These are phyloP conservation scores for Volvox carteri DNA, from an alignment of 163 green algal species.

Conservation along the genomic window DNA sequence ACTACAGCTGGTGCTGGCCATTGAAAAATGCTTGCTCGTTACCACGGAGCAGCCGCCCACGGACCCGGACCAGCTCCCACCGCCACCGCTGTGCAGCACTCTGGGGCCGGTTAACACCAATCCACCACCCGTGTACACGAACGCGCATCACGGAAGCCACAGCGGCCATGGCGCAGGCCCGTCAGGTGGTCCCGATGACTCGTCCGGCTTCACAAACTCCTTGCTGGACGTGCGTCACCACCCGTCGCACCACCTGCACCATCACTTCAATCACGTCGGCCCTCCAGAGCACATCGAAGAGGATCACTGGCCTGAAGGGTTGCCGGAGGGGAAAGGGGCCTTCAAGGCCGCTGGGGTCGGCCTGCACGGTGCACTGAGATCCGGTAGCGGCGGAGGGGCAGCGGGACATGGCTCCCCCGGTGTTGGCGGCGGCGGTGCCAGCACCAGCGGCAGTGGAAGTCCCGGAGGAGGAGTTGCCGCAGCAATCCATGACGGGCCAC, in stretches of 20 bases:
- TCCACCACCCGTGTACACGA: constrained; percentile 52
- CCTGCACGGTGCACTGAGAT: constrained; percentile 27
- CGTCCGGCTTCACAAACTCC: constrained; percentile 45
- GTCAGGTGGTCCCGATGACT: constrained; percentile 2
- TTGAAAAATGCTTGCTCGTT: constrained; percentile 85
- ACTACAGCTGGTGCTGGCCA: constrained; percentile 66
- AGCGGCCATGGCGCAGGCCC: background rate
- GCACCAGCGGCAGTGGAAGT: background rate
- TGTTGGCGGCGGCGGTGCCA: background rate
- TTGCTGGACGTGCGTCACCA: constrained; percentile 46
- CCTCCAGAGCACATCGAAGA: constrained; percentile 58
- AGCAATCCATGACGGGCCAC: background rate
- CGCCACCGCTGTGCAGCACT: constrained; percentile 60
- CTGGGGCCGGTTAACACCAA: constrained; percentile 79
- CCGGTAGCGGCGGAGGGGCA: background rate
- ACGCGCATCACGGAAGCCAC: constrained; percentile 26
- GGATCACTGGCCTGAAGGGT: constrained; percentile 58
- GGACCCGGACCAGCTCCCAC: constrained; percentile 36
- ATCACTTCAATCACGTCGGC: constrained; percentile 28
- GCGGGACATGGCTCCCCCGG: background rate
- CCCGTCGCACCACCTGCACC: constrained; percentile 3
- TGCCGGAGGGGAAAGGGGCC: constrained; percentile 46
- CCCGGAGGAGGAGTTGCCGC: background rate
- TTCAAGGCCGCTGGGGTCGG: constrained; percentile 45
- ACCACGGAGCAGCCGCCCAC: constrained; percentile 67